These are phyloP conservation scores for Starmerella bombi DNA, from an alignment of 805 yeast species.

Conservation along the genomic window DNA sequence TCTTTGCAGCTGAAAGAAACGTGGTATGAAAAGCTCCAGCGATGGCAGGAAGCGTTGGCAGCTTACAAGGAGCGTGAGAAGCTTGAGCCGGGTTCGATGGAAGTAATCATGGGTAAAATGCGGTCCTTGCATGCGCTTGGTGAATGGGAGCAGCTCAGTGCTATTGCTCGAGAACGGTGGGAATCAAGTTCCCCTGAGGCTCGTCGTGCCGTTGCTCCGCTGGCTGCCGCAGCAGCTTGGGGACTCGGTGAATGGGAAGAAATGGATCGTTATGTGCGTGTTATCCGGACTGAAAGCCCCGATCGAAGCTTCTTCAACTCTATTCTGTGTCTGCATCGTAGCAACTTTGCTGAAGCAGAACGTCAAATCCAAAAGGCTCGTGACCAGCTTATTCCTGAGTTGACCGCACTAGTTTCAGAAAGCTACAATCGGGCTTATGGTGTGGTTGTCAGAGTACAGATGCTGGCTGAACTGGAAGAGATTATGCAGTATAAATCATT, in stretches of 20 bases:
- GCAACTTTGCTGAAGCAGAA: conserved; percentile 70
- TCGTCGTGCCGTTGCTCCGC: conserved; percentile 76
- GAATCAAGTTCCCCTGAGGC: conserved; percentile 53
- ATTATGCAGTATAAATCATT: conserved; percentile 76
- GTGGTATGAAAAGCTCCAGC: conserved; percentile 91
- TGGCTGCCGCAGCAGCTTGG: conserved; percentile 99
- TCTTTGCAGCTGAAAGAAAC: conserved; percentile 79
- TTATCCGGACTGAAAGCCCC: conserved; percentile 84
- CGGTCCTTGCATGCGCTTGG: conserved; percentile 96
- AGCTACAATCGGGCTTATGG: conserved; percentile 94
- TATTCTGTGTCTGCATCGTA: conserved; percentile 69
- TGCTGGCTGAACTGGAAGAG: conserved; percentile 93
- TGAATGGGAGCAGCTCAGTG: conserved; percentile 89
- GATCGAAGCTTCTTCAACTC: conserved; percentile 93
- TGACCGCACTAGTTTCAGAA: conserved; percentile 87
- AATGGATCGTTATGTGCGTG: conserved; percentile 81
- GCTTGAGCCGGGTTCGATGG: conserved; percentile 48
- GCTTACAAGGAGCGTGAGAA: conserved; percentile 73
- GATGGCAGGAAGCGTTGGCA: conserved; percentile 95
- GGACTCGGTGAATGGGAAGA: conserved; percentile 94
- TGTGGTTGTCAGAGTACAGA: conserved; percentile 91
- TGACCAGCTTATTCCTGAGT: conserved; percentile 79
- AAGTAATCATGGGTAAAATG: conserved; percentile 94
- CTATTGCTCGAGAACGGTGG: conserved; percentile 82
- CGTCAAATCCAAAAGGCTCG: conserved; percentile 72